Evolutionary conservation across 2,329 filamentous ascomycete species (phyloP).

Genomic region (Cryphonectria carpinicola): DNA sequence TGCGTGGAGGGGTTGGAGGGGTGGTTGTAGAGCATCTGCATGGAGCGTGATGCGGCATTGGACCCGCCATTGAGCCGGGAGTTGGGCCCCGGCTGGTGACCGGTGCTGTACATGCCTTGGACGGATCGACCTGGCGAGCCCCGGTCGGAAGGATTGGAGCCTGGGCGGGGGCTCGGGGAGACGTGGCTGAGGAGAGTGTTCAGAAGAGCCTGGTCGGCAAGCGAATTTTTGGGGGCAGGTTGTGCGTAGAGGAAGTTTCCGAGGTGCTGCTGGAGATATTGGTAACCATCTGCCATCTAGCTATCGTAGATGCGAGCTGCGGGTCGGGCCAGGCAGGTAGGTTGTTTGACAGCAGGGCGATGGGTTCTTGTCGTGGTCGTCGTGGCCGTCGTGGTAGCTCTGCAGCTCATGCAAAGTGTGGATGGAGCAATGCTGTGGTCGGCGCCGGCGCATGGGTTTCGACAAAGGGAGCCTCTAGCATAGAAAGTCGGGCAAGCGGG

Average conservation of each 20-base stretch:
- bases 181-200: constrained; percentile 42
- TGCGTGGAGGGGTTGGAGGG: constrained; percentile 65
- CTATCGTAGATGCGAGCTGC: constrained; percentile 37
- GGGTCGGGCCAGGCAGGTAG: constrained; percentile 10
- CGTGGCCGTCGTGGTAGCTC: constrained; percentile 33
- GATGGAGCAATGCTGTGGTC: constrained; percentile 32
- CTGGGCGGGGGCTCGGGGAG: constrained; percentile 35
- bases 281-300: constrained; percentile 74
- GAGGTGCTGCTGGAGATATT: constrained; percentile 62
- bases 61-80: constrained; percentile 75
- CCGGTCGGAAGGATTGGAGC: constrained; percentile 37
- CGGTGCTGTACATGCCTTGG: constrained; percentile 73
- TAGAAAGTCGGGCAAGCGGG: constrained; percentile 29
- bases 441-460: constrained; percentile 39
- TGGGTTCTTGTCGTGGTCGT: constrained; percentile 29
- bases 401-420: constrained; percentile 37
- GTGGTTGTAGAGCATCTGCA: constrained; percentile 70
- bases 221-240: constrained; percentile 51
- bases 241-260: constrained; percentile 63
- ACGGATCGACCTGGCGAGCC: constrained; percentile 38
- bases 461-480: constrained; percentile 33
- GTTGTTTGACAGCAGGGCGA: constrained; percentile 4
- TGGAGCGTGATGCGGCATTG: constrained; percentile 50
- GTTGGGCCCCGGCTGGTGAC: constrained; percentile 73
- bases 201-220: constrained; percentile 38